Percentiles rank a stretch among this genome's conserved stretches.
phyloP scores from a whole-genome alignment of 2,329 filamentous ascomycete genomes.

The Calonectria pteridis region DNA sequence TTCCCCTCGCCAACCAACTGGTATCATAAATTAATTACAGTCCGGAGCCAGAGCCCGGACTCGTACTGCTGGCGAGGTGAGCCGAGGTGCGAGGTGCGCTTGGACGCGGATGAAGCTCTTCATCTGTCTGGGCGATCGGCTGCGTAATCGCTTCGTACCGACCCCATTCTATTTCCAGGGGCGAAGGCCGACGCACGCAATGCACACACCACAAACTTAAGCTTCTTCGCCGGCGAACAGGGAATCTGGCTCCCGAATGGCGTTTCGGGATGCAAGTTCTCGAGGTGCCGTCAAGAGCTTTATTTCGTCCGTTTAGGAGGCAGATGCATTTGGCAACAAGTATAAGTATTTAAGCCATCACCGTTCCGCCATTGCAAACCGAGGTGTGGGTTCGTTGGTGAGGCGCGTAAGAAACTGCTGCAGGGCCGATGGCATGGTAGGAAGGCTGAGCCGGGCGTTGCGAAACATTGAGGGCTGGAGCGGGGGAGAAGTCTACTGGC shows the following conservation, averaged over 20 bases:
- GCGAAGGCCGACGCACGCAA: conserved; percentile 34
- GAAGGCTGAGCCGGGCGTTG: conserved; percentile 18
- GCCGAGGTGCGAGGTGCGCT: neutral
- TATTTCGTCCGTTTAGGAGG: neutral
- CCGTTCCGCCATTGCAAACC: neutral
- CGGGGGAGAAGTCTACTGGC: neutral
- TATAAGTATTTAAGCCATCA: neutral
- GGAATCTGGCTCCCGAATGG: conserved; percentile 14
- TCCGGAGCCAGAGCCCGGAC: neutral
- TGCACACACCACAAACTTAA: conserved; percentile 43
- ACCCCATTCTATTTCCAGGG: conserved; percentile 40
- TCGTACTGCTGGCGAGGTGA: neutral
- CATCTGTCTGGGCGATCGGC: conserved; percentile 23
- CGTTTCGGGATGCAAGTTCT: neutral
- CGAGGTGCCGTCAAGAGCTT: neutral
- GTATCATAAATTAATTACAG: neutral
- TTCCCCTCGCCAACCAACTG: neutral
- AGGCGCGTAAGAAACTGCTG: conserved; percentile 17
- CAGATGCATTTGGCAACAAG: neutral
- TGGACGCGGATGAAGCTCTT: conserved; percentile 15
- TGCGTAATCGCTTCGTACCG: conserved; percentile 41
- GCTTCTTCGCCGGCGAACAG: conserved; percentile 41
- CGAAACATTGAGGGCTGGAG: conserved; percentile 20
- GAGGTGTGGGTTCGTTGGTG: neutral
- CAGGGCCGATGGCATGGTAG: neutral